Conservation (phyloP, 164 flowering plant species). For the Vitis rupestris region DNA sequence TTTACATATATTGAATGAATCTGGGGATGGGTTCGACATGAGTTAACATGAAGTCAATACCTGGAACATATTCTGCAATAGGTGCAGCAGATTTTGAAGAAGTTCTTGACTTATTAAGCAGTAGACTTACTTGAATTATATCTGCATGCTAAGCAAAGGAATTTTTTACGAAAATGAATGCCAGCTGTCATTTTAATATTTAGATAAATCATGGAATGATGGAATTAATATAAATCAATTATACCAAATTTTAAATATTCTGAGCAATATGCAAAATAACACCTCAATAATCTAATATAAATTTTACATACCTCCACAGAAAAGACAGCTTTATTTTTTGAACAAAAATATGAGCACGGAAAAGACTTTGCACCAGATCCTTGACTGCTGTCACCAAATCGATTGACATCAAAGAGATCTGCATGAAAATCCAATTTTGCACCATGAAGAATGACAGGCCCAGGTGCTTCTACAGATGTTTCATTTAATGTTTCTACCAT, state of each 20-base stretch:
- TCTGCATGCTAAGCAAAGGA: constrained; percentile 78
- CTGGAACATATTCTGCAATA: constrained; percentile 74
- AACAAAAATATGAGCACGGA: constrained; percentile 55
- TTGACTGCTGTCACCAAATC: constrained; percentile 20
- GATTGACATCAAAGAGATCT: constrained; percentile 33
- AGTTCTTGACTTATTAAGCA: constrained; percentile 51
- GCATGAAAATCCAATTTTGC: constrained; percentile 40
- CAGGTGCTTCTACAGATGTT: constrained; percentile 32
- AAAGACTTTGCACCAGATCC: constrained; percentile 27
- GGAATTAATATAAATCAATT: not conserved
- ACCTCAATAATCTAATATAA: not conserved
- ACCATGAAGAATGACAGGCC: constrained; percentile 54
- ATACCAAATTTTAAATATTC: not conserved
- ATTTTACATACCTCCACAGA: constrained; percentile 52
- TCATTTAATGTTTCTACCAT: constrained; percentile 40
- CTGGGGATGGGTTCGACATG: not conserved
- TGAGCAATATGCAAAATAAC: not conserved
- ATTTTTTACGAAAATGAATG: constrained; percentile 11
- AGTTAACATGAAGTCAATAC: constrained; percentile 29
- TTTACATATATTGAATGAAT: not conserved
- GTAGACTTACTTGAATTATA: constrained; percentile 55
- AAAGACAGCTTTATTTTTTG: constrained; percentile 25
- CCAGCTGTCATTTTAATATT: not conserved
- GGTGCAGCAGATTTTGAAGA: constrained; percentile 52
- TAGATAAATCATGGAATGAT: not conserved